A percentile compares a stretch with the other conserved stretches of the same genome.
Evolutionary conservation across 371 early-diverging fungal species (phyloP).

Genomic region (Mucor velutinosus): DNA sequence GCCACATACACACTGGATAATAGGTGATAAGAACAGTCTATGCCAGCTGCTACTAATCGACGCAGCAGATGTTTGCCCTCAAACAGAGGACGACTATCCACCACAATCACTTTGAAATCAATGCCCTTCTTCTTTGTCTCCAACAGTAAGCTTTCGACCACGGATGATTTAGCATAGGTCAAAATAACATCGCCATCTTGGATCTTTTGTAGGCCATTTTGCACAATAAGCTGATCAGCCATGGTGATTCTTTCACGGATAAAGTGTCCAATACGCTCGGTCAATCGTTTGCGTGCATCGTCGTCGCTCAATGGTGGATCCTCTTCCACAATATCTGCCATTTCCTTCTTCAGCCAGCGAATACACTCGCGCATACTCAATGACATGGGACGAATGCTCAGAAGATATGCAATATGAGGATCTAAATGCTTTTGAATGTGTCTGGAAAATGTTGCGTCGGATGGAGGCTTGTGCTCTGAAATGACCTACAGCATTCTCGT

Average conservation of each 20-base stretch:
- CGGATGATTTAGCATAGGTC: slow-evolving; percentile 87
- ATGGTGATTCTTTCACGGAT: slow-evolving; percentile 89
- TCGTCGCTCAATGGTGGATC: slow-evolving; percentile 76
- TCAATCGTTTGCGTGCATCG: slow-evolving; percentile 58
- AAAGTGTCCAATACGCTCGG: slow-evolving; percentile 82
- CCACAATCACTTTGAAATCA: slow-evolving; percentile 90
- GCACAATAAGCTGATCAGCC: slow-evolving; percentile 82
- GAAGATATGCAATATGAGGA: slow-evolving; percentile 89
- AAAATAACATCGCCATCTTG: slow-evolving; percentile 94
- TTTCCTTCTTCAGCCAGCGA: slow-evolving; percentile 88
- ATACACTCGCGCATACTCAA: slow-evolving; percentile 95
- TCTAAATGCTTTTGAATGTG: slow-evolving; percentile 83
- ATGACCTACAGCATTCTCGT: slow-evolving; percentile 66
- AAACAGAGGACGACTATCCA: slow-evolving; percentile 88
- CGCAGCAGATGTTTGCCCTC: slow-evolving; percentile 81
- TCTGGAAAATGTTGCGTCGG: slow-evolving; percentile 80
- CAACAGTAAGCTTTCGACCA: slow-evolving; percentile 77
- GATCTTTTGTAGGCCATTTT: slow-evolving; percentile 84
- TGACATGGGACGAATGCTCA: slow-evolving; percentile 82
- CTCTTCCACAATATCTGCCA: slow-evolving; percentile 62
- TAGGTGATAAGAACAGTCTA: slow-evolving; percentile 78
- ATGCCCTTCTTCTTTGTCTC: slow-evolving; percentile 78
- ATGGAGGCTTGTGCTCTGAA: slow-evolving; percentile 88
- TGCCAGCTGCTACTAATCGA: slow-evolving; percentile 67
- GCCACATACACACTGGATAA: slow-evolving; percentile 71